These are phyloP conservation scores for Peterozyma xylosa DNA, from an alignment of 805 yeast species.

Conservation along the genomic window DNA sequence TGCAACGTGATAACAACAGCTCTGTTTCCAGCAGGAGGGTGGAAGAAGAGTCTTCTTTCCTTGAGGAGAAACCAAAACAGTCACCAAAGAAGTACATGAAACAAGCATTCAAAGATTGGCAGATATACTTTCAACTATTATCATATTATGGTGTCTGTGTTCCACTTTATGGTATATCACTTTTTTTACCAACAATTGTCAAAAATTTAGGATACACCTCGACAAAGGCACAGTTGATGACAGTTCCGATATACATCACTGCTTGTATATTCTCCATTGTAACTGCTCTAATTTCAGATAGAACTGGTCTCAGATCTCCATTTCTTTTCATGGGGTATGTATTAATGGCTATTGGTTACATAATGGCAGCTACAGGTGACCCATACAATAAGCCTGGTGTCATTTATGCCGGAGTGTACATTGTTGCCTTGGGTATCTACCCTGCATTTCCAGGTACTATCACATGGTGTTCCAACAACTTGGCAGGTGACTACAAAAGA, in stretches of 20 bases:
- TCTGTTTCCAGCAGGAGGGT: too few relatives aligned
- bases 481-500: slow-evolving; percentile 27
- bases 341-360: slow-evolving; percentile 25
- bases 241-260: slow-evolving; percentile 28
- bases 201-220: slow-evolving; percentile 21
- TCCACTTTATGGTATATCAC: slow-evolving; percentile 5
- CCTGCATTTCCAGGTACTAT: slow-evolving; percentile 24
- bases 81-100: too few relatives aligned
- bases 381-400: slow-evolving; percentile 12
- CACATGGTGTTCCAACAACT: slow-evolving; percentile 28
- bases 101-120: slow-evolving; percentile 10
- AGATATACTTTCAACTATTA: slow-evolving; percentile 5
- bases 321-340: slow-evolving; percentile 18
- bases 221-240: slow-evolving; percentile 28
- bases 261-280: slow-evolving; percentile 23
- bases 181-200: slow-evolving; percentile 31
- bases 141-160: background rate
- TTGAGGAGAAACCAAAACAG: too few relatives aligned
- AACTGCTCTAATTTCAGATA: slow-evolving; percentile 21
- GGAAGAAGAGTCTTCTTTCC: too few relatives aligned
- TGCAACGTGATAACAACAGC: slow-evolving; percentile 20
- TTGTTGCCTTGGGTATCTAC: slow-evolving; percentile 23
- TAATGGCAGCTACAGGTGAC: slow-evolving; percentile 20
- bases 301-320: slow-evolving; percentile 22
- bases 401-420: slow-evolving; percentile 24